Conservation (phyloP, 768 basidiomycete genomes). For the Scleroderma bovista region DNA sequence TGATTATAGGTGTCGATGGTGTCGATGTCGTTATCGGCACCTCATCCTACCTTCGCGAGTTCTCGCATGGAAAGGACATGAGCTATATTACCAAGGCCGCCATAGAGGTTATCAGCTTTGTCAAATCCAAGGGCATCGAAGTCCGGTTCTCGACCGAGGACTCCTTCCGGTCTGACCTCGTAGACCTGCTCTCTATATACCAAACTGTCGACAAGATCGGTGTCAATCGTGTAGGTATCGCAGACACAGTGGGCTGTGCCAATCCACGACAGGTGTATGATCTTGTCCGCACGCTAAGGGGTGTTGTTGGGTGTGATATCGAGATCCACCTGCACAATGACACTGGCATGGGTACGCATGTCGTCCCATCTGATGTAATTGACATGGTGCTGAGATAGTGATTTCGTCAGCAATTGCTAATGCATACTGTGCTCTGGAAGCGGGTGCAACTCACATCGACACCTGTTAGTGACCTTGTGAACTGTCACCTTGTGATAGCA, state of each 20-base stretch:
- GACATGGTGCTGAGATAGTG: slow-evolving; percentile 3
- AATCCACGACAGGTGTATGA: slow-evolving; percentile 99
- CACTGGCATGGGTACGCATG: slow-evolving; percentile 80
- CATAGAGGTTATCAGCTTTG: slow-evolving; percentile 97
- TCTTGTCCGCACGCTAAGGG: slow-evolving; percentile 90
- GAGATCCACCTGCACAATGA: slow-evolving; percentile 99
- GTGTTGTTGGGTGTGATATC: slow-evolving; percentile 96
- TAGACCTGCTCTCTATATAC: slow-evolving; percentile 97
- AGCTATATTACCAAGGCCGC: slow-evolving; percentile 98
- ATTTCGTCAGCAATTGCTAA: slow-evolving; percentile 79
- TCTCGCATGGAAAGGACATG: slow-evolving; percentile 99
- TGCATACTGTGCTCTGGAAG: slow-evolving; percentile 96
- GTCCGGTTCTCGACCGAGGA: slow-evolving; percentile 99
- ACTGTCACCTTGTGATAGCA: not conserved
- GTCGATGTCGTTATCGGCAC: slow-evolving; percentile 99
- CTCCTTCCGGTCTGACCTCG: slow-evolving; percentile 98
- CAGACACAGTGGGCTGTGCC: slow-evolving; percentile 98
- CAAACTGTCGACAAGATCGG: slow-evolving; percentile 99
- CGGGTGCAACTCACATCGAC: slow-evolving; percentile 98
- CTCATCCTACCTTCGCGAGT: slow-evolving; percentile 97
- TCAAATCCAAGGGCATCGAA: slow-evolving; percentile 99
- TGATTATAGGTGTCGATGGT: slow-evolving; percentile 80
- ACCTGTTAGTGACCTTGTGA: slow-evolving; percentile 60
- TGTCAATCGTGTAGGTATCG: slow-evolving; percentile 97
- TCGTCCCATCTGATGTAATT: not conserved